Base-by-base conservation (phyloP, 1,284 basidiomycete species). In the Lignosus rhinocerotis region DNA sequence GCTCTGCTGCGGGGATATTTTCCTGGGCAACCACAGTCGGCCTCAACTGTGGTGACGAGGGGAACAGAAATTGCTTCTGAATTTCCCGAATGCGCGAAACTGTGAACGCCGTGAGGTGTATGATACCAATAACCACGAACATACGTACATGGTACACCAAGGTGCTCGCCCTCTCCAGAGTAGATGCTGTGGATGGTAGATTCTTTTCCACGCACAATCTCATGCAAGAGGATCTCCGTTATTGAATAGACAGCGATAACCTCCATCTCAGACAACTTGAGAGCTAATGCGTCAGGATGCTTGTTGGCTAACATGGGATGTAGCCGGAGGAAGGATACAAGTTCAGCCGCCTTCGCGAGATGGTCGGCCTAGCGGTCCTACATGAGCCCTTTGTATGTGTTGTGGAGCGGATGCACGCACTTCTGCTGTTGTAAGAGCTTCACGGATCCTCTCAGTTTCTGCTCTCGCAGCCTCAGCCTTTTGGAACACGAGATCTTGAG, bases 271-370 rank as follows among this genome's bases (percentile, higher is more conserved):
- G 75, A 77, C 41, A 87, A 70, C 41, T 76, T 73, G 12, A 83
- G 72, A 17, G 73, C 70, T 0, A 79, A 73, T 47, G 78, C 66
- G 53, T 81, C 74, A 25, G 79, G 69, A 59, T 80, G 76, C 1
- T 78, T 79, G 31, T 73, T 66, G n/a, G 76, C 69, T 46, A 93
- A 72, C n/a, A 83, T 73, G 33, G 81, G 72, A 57, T 86, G 85
- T 30, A 94, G 68, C 34, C 84, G 83, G 55, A 93, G 76, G 69
- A 94, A 81, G 17, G 81, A 77, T 49, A 92, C 72, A 21, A 93
- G 71, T 7, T 84, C 79, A 1, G 77, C 78, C 2, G 79, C 66
- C 51, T 75, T 67, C 75, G 82, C 38, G 67, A 69, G 21, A 70
- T 69, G 48, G 70, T 67, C 21, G 70, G 66, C 70, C 84, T 87